Evolutionary conservation across 306 rosid genomes (phyloP).

Genomic region (Pyrus betulifolia): DNA sequence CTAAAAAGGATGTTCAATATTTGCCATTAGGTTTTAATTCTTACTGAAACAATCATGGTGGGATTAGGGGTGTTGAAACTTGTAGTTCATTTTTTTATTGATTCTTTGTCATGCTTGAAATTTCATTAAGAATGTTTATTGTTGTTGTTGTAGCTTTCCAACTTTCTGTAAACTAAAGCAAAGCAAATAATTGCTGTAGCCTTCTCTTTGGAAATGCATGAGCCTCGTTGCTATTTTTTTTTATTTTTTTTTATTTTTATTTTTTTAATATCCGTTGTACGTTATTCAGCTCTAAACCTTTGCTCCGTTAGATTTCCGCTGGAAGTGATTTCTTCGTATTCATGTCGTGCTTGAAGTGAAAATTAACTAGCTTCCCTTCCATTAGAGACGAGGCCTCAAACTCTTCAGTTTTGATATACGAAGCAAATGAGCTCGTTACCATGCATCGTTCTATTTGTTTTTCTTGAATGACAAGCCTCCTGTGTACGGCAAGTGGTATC

Average conservation of each 20-base stretch:
- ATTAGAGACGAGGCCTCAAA: background rate
- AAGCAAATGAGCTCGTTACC: background rate
- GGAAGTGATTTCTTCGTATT: background rate
- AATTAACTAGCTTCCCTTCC: background rate
- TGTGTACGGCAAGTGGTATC: no score
- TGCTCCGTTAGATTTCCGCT: background rate
- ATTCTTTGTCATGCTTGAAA: constrained; percentile 64
- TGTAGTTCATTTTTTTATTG: constrained; percentile 79
- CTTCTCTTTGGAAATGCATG: background rate
- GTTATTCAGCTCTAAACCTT: background rate
- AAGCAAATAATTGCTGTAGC: background rate
- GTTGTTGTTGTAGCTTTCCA: background rate
- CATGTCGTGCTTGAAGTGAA: background rate
- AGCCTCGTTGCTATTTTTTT: background rate
- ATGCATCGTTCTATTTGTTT: no score
- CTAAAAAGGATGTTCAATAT: constrained; percentile 77
- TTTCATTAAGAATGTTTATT: constrained; percentile 37
- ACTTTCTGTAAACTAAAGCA: background rate
- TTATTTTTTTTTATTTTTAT: background rate
- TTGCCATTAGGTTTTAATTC: constrained; percentile 77
- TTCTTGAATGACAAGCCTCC: no score
- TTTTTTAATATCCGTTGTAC: background rate
- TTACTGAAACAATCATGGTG: constrained; percentile 41
- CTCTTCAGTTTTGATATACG: background rate
- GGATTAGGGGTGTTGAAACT: constrained; percentile 72